Evolutionary conservation across 768 basidiomycete genomes (phyloP), one percentile per base, ranked within the genome.

Genomic region (Zangia roseola): DNA sequence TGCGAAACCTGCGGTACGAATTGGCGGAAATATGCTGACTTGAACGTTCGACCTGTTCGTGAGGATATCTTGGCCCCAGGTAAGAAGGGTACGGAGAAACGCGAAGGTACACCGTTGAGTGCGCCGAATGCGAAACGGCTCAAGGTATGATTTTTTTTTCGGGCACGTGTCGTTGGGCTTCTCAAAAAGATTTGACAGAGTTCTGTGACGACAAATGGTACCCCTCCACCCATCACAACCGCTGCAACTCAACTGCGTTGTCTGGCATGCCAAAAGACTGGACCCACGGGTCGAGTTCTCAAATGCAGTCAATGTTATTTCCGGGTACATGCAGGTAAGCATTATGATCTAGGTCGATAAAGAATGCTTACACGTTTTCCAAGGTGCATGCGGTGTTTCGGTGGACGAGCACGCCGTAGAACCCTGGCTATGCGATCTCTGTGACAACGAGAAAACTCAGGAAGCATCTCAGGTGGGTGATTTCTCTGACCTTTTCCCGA

Each of bases 1-100:
- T 97, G 93, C 63, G 90, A 94, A 39, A 75, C 68, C 24, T 97
- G 93, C 60, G 93, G 93, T 12, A 79, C 82, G 38, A 88, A 87
- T 55, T 97, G 91, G 87, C 77, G 93, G 57, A 97, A 94, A 69
- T 97, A 97, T 64, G 93, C 91, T 0, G 92, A 94, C 57, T 73
- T 94, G 41, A 90, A 85, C 57, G 83, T 88, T 21, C 76, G 88
- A 35, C 83, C 84, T 9, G 49, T 83, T 17, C 79, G 88, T 24
- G 88, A 91, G 48, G 88, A 89, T 39, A 72, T 78, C 1, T 59
- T 78, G 1, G 71, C 78, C 0, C 62, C 72, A 2, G 68, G 71
- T 24, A 69, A 69, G 55, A 77, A 74, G 60, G 58, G 63, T 40
- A 56, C 56, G 31, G 78, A 81, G 49, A 83, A 82, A 69, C 73